phyloP scores from a whole-genome alignment of 192 early-diverging fungal genomes.

The Podila clonocystis region DNA sequence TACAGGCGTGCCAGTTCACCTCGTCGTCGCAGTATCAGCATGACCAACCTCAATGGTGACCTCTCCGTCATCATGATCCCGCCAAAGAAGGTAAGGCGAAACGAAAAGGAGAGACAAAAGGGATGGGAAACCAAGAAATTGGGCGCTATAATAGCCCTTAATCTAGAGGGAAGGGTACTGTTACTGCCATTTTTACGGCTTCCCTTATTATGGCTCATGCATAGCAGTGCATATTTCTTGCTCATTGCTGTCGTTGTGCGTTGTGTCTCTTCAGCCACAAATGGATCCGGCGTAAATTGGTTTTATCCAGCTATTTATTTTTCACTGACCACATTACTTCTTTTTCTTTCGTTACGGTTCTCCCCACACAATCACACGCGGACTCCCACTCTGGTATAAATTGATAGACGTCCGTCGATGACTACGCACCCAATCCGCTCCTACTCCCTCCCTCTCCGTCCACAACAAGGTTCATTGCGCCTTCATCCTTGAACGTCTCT shows the following conservation, averaged over 20 bases:
- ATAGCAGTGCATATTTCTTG: neutral
- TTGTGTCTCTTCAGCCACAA: no score
- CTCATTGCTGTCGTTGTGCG: neutral
- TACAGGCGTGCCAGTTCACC: constrained; percentile 48
- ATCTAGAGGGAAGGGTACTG: neutral
- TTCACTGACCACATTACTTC: neutral
- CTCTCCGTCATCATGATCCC: constrained; percentile 47
- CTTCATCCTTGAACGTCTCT: constrained; percentile 28
- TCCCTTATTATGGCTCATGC: neutral
- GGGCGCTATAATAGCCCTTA: neutral
- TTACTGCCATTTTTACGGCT: neutral
- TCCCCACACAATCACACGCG: neutral
- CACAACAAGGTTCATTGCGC: constrained; percentile 37
- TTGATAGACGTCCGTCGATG: constrained; percentile 32
- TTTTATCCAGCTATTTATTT: no score
- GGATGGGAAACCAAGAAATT: neutral
- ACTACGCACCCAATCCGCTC: constrained; percentile 37
- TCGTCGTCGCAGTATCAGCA: constrained; percentile 46
- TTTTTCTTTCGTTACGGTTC: neutral
- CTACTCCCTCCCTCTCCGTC: constrained; percentile 47
- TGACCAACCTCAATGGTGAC: constrained; percentile 43
- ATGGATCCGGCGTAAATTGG: no score
- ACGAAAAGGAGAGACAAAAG: neutral
- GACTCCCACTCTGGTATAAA: neutral
- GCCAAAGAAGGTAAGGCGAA: constrained; percentile 28